phyloP scores from a whole-genome alignment of 768 basidiomycete species.

The Mycena capillaripes region DNA sequence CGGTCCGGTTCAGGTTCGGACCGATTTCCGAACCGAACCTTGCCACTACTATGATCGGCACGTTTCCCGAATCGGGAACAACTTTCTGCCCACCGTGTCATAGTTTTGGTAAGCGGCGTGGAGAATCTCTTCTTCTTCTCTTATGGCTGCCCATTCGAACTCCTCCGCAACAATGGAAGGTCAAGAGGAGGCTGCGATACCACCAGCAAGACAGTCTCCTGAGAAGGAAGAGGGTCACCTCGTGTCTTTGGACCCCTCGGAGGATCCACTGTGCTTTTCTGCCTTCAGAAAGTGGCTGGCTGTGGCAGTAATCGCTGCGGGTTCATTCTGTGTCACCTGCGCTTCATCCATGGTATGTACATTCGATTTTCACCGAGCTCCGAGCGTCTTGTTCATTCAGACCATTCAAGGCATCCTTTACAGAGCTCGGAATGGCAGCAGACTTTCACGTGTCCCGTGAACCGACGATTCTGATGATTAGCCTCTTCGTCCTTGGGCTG shows the following conservation, averaged over 20 bases:
- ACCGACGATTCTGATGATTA: conserved; percentile 67
- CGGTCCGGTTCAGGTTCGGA: too few relatives aligned
- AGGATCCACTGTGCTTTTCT: conserved; percentile 59
- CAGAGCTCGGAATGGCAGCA: conserved; percentile 69
- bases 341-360: conserved; percentile 68
- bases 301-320: conserved; percentile 61
- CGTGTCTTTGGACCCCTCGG: conserved; percentile 56
- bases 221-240: conserved; percentile 17
- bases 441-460: conserved; percentile 63
- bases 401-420: conserved; percentile 65
- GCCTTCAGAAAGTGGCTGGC: conserved; percentile 61
- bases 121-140: background rate
- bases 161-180: background rate
- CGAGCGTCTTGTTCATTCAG: background rate
- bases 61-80: background rate
- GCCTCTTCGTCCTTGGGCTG: conserved; percentile 72
- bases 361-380: background rate
- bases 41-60: background rate
- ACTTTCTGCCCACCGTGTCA: background rate
- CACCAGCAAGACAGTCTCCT: background rate
- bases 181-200: conserved; percentile 9
- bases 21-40: too few relatives aligned
- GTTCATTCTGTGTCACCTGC: conserved; percentile 66
- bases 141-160: background rate
- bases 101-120: background rate